phyloP scores from a whole-genome alignment of 345 rosid species.

The Hypericum androsaemum region DNA sequence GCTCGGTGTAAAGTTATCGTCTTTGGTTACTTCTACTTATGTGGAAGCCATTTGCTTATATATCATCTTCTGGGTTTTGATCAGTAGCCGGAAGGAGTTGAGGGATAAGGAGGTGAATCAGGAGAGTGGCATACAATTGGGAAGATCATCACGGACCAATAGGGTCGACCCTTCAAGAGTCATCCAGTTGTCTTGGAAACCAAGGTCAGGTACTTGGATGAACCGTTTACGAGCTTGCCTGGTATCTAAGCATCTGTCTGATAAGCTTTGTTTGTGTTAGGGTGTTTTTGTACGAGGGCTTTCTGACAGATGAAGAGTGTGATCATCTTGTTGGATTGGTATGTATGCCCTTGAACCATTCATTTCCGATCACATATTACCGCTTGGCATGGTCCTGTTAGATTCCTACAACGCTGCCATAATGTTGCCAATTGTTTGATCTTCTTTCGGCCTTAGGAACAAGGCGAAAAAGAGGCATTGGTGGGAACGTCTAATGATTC shows the following conservation, averaged over 20 bases:
- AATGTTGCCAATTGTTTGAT: constrained; percentile 6
- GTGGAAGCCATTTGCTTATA: constrained; percentile 4
- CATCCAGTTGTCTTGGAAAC: constrained; percentile 69
- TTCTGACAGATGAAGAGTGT: constrained; percentile 67
- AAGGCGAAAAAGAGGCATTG: constrained; percentile 14
- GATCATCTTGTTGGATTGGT: constrained; percentile 67
- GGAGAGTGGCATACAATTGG: constrained; percentile 14
- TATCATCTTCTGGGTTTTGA: constrained; percentile 7
- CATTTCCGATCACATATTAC: too few species aligned
- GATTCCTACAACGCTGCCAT: too few species aligned
- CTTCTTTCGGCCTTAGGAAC: constrained; percentile 26
- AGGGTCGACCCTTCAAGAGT: constrained; percentile 57
- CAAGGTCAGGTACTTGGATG: constrained; percentile 81
- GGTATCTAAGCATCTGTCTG: constrained; percentile 3
- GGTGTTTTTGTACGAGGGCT: constrained; percentile 58
- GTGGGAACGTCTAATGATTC: constrained; percentile 18
- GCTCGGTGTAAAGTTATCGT: too few species aligned
- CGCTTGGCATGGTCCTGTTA: too few species aligned
- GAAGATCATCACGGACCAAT: constrained; percentile 26
- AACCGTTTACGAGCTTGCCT: constrained; percentile 2
- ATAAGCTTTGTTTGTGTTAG: constrained; percentile 34
- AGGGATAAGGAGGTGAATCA: constrained; percentile 28
- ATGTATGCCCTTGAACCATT: constrained; percentile 2
- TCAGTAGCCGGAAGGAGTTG: constrained; percentile 59
- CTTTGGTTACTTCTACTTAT: too few species aligned